phyloP scores from a whole-genome alignment of 139 green algal species.

The Chlamydomonas urium region DNA sequence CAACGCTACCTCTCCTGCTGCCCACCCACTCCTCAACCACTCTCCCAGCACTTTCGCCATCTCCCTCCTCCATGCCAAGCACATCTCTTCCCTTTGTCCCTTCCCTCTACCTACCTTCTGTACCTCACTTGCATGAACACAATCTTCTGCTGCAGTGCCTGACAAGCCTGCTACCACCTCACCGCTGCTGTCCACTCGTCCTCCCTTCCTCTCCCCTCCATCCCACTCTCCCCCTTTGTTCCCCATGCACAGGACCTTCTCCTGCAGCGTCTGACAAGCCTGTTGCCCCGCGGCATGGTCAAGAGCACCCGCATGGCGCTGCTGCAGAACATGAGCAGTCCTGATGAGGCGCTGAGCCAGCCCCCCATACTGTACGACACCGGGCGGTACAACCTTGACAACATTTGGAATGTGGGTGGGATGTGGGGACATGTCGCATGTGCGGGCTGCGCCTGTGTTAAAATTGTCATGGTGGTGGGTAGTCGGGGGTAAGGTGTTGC shows the following conservation, averaged over 20 bases:
- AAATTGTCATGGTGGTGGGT: no score
- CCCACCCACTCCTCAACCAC: not conserved
- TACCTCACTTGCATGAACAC: no score
- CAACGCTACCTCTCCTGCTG: no score
- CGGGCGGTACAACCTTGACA: not conserved
- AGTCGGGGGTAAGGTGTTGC: no score
- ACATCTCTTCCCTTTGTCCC: no score
- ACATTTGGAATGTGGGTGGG: conserved; percentile 21
- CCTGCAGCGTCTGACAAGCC: conserved; percentile 11
- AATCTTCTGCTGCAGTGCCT: no score
- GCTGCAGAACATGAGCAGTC: conserved; percentile 22
- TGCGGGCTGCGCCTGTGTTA: no score
- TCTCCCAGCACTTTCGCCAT: not conserved
- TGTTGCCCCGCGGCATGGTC: conserved; percentile 22
- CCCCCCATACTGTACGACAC: conserved; percentile 6
- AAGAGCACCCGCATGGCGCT: conserved; percentile 1
- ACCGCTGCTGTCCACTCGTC: not conserved
- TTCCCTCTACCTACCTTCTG: no score
- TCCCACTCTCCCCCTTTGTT: no score
- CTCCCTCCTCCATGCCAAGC: not conserved
- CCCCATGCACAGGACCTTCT: conserved; percentile 35
- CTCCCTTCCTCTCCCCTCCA: not conserved
- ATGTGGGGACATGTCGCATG: no score
- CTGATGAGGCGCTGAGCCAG: conserved; percentile 5
- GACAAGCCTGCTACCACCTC: no score